A percentile compares a stretch with the other conserved stretches of the same genome.
Evolutionary conservation across 257 asterid species (phyloP).

Genomic region (Solanum tacnaense): DNA sequence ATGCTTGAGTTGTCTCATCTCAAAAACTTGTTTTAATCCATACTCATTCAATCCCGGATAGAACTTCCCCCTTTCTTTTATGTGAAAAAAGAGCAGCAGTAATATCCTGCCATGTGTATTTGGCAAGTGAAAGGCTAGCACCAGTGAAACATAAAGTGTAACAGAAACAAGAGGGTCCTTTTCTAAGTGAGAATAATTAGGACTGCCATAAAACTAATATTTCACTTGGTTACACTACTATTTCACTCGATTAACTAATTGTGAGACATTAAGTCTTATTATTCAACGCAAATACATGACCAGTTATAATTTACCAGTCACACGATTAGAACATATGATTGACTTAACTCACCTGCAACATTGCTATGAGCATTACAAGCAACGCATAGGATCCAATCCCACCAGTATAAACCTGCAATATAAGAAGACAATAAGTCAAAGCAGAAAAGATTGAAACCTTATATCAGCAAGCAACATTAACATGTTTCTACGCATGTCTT

Average conservation of each 20-base stretch:
- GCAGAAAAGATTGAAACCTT: conserved; percentile 1
- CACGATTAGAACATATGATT: not conserved
- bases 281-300: not conserved
- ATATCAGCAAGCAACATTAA: not conserved
- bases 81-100: not conserved
- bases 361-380: conserved; percentile 87
- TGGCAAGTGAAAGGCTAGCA: not conserved
- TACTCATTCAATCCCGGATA: not conserved
- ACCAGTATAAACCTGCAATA: conserved; percentile 83
- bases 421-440: conserved; percentile 5
- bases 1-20: not conserved
- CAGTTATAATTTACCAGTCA: not conserved
- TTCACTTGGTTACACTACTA: not conserved
- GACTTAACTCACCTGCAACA: conserved; percentile 62
- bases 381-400: conserved; percentile 98
- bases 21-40: not conserved
- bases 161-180: not conserved
- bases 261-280: not conserved
- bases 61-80: not conserved
- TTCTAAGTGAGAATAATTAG: not conserved
- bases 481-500: not conserved
- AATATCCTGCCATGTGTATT: not conserved
- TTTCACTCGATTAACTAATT: not conserved
- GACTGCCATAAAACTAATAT: not conserved
- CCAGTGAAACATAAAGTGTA: not conserved